Percentiles rank a stretch among this genome's conserved stretches.
phyloP scores from a whole-genome alignment of 1,284 basidiomycete genomes.

The Fomitopsis betulina region DNA sequence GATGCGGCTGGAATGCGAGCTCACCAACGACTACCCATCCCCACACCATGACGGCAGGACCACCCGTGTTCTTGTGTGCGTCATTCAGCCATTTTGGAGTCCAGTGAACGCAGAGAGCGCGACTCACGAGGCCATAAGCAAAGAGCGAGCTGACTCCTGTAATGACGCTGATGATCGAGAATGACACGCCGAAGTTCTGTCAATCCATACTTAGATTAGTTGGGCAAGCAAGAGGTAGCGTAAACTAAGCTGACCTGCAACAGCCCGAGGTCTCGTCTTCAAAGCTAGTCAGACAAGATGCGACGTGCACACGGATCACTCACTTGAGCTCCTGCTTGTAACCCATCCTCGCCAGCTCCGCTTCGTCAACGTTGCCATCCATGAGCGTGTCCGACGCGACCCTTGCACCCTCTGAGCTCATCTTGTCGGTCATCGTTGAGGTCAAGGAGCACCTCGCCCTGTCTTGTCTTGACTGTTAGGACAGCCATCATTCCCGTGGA shows the following conservation, averaged over 20 bases:
- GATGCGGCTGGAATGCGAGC: slow-evolving; percentile 1
- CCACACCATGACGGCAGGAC: slow-evolving; percentile 72
- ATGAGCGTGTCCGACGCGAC: slow-evolving; percentile 2
- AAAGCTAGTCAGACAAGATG: not conserved
- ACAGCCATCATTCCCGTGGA: not conserved
- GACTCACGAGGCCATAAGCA: slow-evolving; percentile 57
- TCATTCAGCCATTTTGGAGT: not conserved
- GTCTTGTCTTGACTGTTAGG: not conserved
- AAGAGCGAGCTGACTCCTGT: slow-evolving; percentile 67
- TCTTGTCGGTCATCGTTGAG: slow-evolving; percentile 6
- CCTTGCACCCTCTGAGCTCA: slow-evolving; percentile 1
- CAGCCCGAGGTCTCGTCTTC: slow-evolving; percentile 50
- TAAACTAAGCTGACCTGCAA: slow-evolving; percentile 42
- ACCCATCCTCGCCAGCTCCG: slow-evolving; percentile 65
- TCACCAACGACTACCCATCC: slow-evolving; percentile 61
- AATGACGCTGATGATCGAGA: slow-evolving; percentile 72
- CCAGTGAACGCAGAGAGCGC: not conserved
- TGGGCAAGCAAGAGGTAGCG: not conserved
- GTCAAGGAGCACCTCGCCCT: not conserved
- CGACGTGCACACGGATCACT: slow-evolving; percentile 15
- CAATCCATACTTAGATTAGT: not conserved
- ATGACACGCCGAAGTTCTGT: slow-evolving; percentile 73
- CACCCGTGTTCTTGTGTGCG: slow-evolving; percentile 56
- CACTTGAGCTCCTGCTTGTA: slow-evolving; percentile 72
- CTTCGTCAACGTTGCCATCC: slow-evolving; percentile 41